phyloP scores from a whole-genome alignment of 495 filamentous ascomycete genomes.

The Penicillium samsonianum region DNA sequence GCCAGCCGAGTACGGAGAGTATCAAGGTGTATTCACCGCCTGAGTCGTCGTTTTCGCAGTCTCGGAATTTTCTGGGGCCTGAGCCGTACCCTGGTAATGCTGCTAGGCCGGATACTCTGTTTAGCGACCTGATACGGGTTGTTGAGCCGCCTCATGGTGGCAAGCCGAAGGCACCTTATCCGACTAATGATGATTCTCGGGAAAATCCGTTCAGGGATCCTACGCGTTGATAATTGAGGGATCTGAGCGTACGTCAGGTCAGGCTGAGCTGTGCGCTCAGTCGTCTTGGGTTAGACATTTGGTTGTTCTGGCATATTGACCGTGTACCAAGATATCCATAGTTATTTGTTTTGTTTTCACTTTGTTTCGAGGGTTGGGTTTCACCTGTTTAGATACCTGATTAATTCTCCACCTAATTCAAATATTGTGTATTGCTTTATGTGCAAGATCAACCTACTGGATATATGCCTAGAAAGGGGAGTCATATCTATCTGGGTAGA shows the following conservation, averaged over 20 bases:
- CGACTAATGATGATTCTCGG: constrained; percentile 18
- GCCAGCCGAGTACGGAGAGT: constrained; percentile 62
- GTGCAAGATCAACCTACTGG: no score
- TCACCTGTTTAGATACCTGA: background rate
- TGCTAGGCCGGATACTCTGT: constrained; percentile 57
- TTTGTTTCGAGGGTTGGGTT: background rate
- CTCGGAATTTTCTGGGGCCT: constrained; percentile 31
- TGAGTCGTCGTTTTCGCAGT: constrained; percentile 37
- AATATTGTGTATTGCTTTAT: background rate
- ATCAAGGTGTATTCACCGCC: constrained; percentile 73
- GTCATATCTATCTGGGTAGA: background rate
- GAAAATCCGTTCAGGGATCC: constrained; percentile 12
- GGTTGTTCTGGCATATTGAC: constrained; percentile 2
- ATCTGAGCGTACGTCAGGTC: background rate
- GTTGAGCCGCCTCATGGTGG: constrained; percentile 47
- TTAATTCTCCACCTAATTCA: background rate
- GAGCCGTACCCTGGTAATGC: constrained; percentile 32
- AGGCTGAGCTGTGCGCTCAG: background rate
- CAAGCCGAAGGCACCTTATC: constrained; percentile 40
- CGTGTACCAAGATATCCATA: constrained; percentile 7
- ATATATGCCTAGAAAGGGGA: background rate
- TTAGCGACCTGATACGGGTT: constrained; percentile 64
- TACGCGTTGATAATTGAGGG: background rate
- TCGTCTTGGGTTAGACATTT: background rate
- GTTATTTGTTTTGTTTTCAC: background rate